Percentiles rank a stretch among this genome's conserved stretches.
These are phyloP conservation scores for Spinacia oleracea DNA, from an alignment of 179 eudicot species.

Conservation along the genomic window DNA sequence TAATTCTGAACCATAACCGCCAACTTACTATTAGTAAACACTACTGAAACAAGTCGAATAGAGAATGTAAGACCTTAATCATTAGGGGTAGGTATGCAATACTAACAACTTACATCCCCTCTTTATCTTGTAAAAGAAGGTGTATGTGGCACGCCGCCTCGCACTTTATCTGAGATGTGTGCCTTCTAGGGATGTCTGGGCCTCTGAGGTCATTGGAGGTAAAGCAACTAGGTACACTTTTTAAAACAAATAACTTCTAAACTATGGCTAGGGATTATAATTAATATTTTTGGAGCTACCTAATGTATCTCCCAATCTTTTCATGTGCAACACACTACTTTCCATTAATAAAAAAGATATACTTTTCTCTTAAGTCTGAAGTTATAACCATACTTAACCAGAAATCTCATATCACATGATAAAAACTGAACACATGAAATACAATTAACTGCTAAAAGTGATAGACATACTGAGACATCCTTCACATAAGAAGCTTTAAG, in stretches of 20 bases:
- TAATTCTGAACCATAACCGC: not conserved
- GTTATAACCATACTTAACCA: not conserved
- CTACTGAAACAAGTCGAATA: not conserved
- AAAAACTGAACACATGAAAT: not conserved
- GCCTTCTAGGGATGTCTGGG: not conserved
- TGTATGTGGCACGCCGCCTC: not conserved
- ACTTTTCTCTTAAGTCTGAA: not conserved
- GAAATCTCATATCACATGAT: not conserved
- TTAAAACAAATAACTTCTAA: not conserved
- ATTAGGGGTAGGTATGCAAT: too few relatives aligned
- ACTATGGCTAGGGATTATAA: too few relatives aligned
- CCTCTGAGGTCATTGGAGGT: not conserved
- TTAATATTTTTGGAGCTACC: too few relatives aligned
- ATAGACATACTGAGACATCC: conserved; percentile 66
- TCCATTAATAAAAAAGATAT: not conserved
- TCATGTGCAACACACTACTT: not conserved
- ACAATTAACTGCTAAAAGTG: not conserved
- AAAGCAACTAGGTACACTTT: not conserved
- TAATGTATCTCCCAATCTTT: not conserved
- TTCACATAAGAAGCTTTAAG: conserved; percentile 59
- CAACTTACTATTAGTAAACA: not conserved
- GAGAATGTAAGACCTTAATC: not conserved
- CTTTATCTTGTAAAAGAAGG: not conserved
- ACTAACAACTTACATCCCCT: too few relatives aligned
- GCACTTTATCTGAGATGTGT: not conserved